Evolutionary conservation across 2,329 filamentous ascomycete genomes (phyloP).

Genomic region (Fusarium bactridioides): DNA sequence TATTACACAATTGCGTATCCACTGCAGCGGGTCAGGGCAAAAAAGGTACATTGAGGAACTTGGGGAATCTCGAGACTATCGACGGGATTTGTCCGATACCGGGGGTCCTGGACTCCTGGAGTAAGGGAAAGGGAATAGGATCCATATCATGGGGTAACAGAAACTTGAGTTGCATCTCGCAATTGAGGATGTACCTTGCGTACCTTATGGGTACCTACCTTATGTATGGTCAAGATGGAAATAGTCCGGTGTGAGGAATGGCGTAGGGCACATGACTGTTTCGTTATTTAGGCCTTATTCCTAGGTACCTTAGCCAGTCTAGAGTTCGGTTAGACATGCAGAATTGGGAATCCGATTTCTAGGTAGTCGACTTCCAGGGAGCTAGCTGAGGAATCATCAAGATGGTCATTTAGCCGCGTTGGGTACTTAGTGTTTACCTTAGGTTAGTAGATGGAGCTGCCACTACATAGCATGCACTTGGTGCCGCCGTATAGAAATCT

Average conservation of each 20-base stretch:
- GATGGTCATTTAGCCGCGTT: background rate
- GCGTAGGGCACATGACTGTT: constrained; percentile 1
- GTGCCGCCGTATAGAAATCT: background rate
- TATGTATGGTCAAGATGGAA: background rate
- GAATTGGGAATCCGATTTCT: background rate
- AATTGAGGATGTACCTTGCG: constrained; percentile 13
- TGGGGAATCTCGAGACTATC: background rate
- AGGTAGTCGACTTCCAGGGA: background rate
- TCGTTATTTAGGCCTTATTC: background rate
- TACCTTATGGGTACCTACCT: background rate
- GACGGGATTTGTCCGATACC: constrained; percentile 31
- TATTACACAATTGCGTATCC: constrained; percentile 37
- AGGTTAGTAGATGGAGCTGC: background rate
- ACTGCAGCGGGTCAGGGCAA: constrained; percentile 16
- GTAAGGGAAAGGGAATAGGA: background rate
- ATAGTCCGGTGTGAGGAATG: background rate
- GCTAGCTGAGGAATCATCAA: background rate
- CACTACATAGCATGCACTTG: background rate
- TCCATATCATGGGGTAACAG: constrained; percentile 24
- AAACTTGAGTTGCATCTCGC: constrained; percentile 11
- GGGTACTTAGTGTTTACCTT: background rate
- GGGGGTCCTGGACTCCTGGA: background rate
- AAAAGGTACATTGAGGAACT: constrained; percentile 19
- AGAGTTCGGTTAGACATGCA: background rate
- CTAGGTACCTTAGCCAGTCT: background rate